Base-by-base conservation (phyloP, 2,329 filamentous ascomycete species). In the Fusarium sp. region DNA sequence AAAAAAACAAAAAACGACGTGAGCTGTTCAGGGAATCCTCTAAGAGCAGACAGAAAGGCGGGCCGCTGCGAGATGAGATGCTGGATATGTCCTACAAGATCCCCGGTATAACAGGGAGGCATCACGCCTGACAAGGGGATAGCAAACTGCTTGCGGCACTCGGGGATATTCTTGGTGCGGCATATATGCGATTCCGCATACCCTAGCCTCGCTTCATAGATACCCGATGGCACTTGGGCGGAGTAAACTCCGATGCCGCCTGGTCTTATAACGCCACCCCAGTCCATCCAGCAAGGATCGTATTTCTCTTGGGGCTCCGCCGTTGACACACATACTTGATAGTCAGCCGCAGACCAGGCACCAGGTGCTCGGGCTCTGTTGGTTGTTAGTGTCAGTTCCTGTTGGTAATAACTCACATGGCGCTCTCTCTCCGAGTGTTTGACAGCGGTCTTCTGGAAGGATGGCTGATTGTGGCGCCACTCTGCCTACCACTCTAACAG, bases 391-490 rank as follows among this genome's bases (percentile, higher is more conserved):
- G 17, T 8, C 1, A 50, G 45, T 50, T 50, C 22, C 25, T 27
- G 45, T 50, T 50, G 45, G 45, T 50, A 50, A 27, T 30, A 50
- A 22, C 11, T 35, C 12, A 35, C 12, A 27, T 17, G 43, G 33
- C 3, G 15, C 9, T 12, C 4, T 38, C n/a, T 14, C 40, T 35
- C 58, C 15, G 14, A 61, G 27, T n/a, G 12, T 12, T 33, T 61
- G 58, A 61, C 30, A 61, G 30, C 58, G 17, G 57, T 40, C 15
- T 61, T 61, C 58, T 47, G 40, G 58, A 61, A 61, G 58, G 30
- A 43, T 61, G 58, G 40, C 58, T 50, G 45, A 30, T 7, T 6
- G 35, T 25, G 15, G 35, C 22, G 56, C 56, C 56, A 40, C 35
- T n/a, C 56, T 17, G 22, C 11, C 12, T 27, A 17, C 14, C 56